phyloP scores from a whole-genome alignment of 805 yeast genomes.

The Candida ovalis region DNA sequence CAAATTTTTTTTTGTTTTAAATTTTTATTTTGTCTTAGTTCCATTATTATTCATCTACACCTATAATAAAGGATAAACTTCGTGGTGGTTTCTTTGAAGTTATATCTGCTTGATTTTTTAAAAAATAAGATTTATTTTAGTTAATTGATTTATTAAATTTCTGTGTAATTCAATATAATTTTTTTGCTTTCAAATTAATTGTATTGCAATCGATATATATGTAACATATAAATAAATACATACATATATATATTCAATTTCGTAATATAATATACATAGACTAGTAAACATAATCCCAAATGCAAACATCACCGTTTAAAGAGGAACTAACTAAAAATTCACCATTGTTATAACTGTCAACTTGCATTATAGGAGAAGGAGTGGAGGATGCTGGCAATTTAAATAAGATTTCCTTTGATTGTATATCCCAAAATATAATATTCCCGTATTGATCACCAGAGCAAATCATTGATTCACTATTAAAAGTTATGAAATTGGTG shows the following conservation, averaged over 20 bases:
- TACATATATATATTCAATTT: background rate
- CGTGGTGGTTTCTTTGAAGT: background rate
- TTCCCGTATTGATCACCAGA: slow-evolving; percentile 61
- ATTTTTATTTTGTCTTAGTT: background rate
- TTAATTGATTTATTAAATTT: background rate
- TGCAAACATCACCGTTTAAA: slow-evolving; percentile 26
- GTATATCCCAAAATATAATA: slow-evolving; percentile 64
- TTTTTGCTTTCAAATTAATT: background rate
- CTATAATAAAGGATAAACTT: background rate
- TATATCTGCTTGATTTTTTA: background rate
- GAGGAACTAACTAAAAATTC: slow-evolving; percentile 30
- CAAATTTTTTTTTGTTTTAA: background rate
- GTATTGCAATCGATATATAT: background rate
- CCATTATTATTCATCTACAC: background rate
- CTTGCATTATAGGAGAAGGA: slow-evolving; percentile 35
- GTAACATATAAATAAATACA: background rate
- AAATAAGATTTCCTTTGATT: slow-evolving; percentile 46
- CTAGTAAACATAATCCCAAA: slow-evolving; percentile 20
- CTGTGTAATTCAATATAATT: background rate
- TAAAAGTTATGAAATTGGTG: slow-evolving; percentile 43
- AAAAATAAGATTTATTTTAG: background rate
- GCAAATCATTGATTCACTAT: slow-evolving; percentile 39
- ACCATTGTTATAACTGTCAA: slow-evolving; percentile 38
- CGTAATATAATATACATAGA: background rate
- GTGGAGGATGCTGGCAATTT: slow-evolving; percentile 16